A percentile compares a stretch with the other conserved stretches of the same genome.
Evolutionary conservation across 225 moss, liverwort and hornwort genomes (phyloP).

Genomic region (Straminergon stramineum): DNA sequence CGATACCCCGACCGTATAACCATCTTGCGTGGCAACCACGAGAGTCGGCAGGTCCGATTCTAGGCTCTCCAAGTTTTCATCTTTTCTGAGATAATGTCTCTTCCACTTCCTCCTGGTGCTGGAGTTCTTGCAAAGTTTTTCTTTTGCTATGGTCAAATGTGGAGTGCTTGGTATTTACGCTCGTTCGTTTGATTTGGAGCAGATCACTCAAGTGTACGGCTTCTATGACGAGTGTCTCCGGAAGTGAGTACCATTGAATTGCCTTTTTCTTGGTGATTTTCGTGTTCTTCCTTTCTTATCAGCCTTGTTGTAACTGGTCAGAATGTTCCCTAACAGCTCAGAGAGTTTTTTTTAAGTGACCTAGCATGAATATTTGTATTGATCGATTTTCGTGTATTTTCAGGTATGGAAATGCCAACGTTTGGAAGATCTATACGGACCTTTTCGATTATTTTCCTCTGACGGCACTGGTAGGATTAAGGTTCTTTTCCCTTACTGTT

Average conservation of each 20-base stretch:
- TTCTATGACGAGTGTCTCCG: slow-evolving; percentile 85
- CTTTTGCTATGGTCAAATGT: neutral
- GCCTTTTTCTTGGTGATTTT: neutral
- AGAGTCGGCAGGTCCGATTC: slow-evolving; percentile 43
- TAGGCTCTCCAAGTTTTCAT: neutral
- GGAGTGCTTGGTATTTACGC: neutral
- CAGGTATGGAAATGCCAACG: slow-evolving; percentile 71
- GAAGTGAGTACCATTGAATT: slow-evolving; percentile 8
- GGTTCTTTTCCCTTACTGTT: neutral
- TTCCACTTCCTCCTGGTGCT: neutral
- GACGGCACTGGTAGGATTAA: slow-evolving; percentile 42
- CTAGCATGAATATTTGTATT: neutral
- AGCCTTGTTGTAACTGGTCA: neutral
- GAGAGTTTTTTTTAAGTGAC: neutral
- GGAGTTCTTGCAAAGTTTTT: neutral
- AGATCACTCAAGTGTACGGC: slow-evolving; percentile 91
- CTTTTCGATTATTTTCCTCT: slow-evolving; percentile 79
- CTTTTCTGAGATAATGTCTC: neutral
- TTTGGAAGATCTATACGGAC: slow-evolving; percentile 86
- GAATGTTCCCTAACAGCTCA: neutral
- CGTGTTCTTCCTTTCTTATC: neutral
- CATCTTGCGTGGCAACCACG: slow-evolving; percentile 75
- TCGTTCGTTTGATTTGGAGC: neutral
- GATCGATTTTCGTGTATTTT: neutral
- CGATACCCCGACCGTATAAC: slow-evolving; percentile 80